A percentile compares a stretch with the other conserved stretches of the same genome.
Evolutionary conservation across 2,329 filamentous ascomycete species (phyloP).

Genomic region (Aspergillus sp.): DNA sequence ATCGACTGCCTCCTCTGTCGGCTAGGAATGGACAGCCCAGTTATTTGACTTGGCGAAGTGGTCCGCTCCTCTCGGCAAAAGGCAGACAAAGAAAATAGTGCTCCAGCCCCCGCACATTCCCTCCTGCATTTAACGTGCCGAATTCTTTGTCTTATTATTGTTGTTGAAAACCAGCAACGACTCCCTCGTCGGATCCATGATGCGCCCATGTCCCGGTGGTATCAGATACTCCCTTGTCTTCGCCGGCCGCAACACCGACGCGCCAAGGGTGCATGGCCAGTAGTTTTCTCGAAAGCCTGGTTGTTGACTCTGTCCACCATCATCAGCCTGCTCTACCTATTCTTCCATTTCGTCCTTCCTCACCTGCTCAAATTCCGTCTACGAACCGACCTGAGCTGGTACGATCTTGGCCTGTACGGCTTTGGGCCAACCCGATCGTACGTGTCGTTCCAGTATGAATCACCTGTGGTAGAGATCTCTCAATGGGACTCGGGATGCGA

Average conservation of each 20-base stretch:
- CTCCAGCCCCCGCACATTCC: too few species aligned
- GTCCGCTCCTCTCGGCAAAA: too few species aligned
- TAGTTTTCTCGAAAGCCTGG: not conserved
- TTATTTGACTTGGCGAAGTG: too few species aligned
- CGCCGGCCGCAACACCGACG: not conserved
- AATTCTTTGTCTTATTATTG: too few species aligned
- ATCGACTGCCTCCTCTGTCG: too few species aligned
- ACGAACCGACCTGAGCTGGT: slow-evolving; percentile 15
- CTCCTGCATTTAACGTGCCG: too few species aligned
- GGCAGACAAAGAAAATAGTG: too few species aligned
- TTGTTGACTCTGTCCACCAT: not conserved
- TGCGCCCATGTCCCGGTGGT: not conserved
- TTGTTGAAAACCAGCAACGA: too few species aligned
- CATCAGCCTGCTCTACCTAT: slow-evolving; percentile 10
- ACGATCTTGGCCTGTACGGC: slow-evolving; percentile 25
- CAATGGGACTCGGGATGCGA: slow-evolving; percentile 22
- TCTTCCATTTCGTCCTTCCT: slow-evolving; percentile 12
- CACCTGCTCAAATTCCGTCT: slow-evolving; percentile 13
- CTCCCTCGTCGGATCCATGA: not conserved
- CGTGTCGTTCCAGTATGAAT: slow-evolving; percentile 23
- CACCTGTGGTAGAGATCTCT: slow-evolving; percentile 20
- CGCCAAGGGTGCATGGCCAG: not conserved
- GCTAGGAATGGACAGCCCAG: too few species aligned
- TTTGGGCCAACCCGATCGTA: slow-evolving; percentile 23
- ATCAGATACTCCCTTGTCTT: too few species aligned